These are phyloP conservation scores for Mycena olivaceomarginata DNA, from an alignment of 768 basidiomycete genomes.

Conservation along the genomic window DNA sequence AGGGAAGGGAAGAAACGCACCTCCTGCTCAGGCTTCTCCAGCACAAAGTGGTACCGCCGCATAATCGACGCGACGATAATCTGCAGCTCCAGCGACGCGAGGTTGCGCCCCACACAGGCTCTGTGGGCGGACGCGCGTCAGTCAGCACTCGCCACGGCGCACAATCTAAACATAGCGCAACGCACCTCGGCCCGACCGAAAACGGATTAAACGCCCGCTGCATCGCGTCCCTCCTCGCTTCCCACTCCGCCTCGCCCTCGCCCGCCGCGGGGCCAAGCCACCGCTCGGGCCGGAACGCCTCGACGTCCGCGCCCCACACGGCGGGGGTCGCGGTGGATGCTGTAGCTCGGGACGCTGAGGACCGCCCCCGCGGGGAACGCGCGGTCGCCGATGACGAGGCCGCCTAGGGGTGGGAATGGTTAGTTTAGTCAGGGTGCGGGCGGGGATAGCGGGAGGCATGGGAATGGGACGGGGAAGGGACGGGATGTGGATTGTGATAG, in stretches of 20 bases:
- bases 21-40: slow-evolving; percentile 72
- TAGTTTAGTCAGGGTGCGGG: slow-evolving; percentile 51
- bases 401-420: slow-evolving; percentile 88
- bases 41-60: slow-evolving; percentile 84
- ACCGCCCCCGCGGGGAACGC: slow-evolving; percentile 86
- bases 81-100: slow-evolving; percentile 86
- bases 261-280: slow-evolving; percentile 76
- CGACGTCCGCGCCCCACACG: slow-evolving; percentile 89
- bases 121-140: slow-evolving; percentile 64
- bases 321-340: slow-evolving; percentile 84
- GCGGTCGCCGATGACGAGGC: slow-evolving; percentile 74
- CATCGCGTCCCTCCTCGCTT: slow-evolving; percentile 61
- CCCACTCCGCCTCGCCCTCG: slow-evolving; percentile 58
- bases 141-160: not conserved
- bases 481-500: too few species aligned
- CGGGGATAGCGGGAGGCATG: not conserved
- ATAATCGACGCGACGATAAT: slow-evolving; percentile 90
- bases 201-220: slow-evolving; percentile 91
- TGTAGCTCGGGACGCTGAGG: slow-evolving; percentile 88
- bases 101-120: slow-evolving; percentile 90
- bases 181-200: slow-evolving; percentile 86
- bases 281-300: slow-evolving; percentile 86
- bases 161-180: slow-evolving; percentile 17
- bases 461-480: slow-evolving; percentile 72
- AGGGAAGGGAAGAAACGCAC: not conserved